phyloP scores from a whole-genome alignment of 2,329 filamentous ascomycete species.

The Aureobasidium sp. region DNA sequence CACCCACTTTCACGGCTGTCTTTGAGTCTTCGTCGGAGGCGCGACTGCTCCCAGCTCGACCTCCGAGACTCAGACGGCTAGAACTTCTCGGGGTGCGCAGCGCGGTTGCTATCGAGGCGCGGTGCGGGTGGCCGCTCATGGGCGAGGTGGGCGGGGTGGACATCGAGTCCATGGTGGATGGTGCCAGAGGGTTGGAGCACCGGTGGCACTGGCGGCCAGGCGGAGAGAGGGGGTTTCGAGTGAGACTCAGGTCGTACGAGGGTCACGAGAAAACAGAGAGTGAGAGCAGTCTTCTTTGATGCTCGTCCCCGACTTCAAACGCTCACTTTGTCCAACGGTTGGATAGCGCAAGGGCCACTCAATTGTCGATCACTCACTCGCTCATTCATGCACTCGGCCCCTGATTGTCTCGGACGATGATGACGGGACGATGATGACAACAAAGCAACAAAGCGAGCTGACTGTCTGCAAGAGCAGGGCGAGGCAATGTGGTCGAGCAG shows the following conservation, averaged over 20 bases:
- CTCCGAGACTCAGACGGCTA: conserved; percentile 77
- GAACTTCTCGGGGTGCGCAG: conserved; percentile 45
- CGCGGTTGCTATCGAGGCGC: neutral
- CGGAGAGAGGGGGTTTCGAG: neutral
- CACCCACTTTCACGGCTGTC: conserved; percentile 94
- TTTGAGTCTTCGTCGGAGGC: conserved; percentile 84
- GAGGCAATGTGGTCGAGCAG: neutral
- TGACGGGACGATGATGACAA: neutral
- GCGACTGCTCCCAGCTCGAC: conserved; percentile 69
- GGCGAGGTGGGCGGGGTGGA: conserved; percentile 42
- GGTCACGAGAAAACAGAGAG: neutral
- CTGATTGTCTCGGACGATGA: neutral
- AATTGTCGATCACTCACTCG: neutral
- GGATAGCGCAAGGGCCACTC: conserved; percentile 1
- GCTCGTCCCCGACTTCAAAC: neutral
- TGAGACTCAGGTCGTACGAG: conserved; percentile 10
- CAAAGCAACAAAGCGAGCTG: neutral
- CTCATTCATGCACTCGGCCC: neutral
- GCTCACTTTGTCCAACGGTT: neutral
- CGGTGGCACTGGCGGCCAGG: conserved; percentile 13
- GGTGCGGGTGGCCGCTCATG: conserved; percentile 10
- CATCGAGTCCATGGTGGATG: conserved; percentile 11
- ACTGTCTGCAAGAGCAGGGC: neutral
- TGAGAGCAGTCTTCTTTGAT: neutral
- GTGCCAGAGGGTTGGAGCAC: neutral